Evolutionary conservation across 441 rosid genomes (phyloP).

Genomic region (Melastoma candidum): DNA sequence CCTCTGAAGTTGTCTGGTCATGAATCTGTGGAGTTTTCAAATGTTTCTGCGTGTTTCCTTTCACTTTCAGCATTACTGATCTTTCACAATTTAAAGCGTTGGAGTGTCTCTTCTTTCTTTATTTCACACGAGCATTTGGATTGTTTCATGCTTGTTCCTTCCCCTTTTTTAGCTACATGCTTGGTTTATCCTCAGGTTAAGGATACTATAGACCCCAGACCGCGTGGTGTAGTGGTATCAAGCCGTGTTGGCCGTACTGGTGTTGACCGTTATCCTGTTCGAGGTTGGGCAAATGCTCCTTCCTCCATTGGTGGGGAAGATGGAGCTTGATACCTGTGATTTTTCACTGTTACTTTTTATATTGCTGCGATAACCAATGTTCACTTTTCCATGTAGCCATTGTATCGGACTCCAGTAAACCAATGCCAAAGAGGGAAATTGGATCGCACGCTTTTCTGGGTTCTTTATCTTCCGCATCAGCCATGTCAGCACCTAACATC

Average conservation of each 20-base stretch:
- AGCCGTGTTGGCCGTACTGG: conserved; percentile 66
- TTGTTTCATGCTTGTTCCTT: background rate
- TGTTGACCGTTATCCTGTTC: conserved; percentile 56
- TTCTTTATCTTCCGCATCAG: conserved; percentile 45
- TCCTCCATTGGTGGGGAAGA: conserved; percentile 34
- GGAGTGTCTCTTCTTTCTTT: too few relatives aligned
- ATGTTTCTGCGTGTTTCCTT: too few relatives aligned
- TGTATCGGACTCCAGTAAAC: conserved; percentile 62
- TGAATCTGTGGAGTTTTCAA: too few relatives aligned
- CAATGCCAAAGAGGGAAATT: conserved; percentile 69
- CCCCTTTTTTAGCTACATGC: background rate
- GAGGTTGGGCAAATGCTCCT: conserved; percentile 40
- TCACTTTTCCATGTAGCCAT: background rate
- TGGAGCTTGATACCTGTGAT: conserved; percentile 9
- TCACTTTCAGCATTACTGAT: too few relatives aligned
- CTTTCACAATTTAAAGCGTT: too few relatives aligned
- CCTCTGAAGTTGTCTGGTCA: too few relatives aligned
- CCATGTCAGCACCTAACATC: conserved; percentile 27
- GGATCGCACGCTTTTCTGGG: conserved; percentile 47
- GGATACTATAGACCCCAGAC: conserved; percentile 49
- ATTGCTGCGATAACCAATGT: too few relatives aligned
- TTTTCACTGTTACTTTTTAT: conserved; percentile 1
- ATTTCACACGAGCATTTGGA: too few relatives aligned
- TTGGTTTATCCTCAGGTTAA: conserved; percentile 38
- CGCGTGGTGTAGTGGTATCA: conserved; percentile 48